Percentiles rank a stretch among this genome's conserved stretches.
Evolutionary conservation across 139 green algal species (phyloP).

Genomic region (Coccomyxa sp.): DNA sequence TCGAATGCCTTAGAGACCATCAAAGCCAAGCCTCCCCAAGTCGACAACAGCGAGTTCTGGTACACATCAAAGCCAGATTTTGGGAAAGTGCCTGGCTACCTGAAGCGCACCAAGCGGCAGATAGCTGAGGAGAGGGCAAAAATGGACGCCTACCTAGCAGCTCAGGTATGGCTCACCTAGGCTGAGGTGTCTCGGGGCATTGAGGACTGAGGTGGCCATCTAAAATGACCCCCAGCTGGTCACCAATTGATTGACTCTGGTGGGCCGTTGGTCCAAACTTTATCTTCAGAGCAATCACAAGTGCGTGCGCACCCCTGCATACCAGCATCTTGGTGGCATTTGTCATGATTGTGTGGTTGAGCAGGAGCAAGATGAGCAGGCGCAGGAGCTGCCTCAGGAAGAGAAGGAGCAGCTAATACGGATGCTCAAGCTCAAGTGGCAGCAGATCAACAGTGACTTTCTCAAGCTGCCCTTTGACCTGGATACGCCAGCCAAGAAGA

Average conservation of each 20-base stretch:
- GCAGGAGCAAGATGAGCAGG: slow-evolving; percentile 19
- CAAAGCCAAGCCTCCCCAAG: slow-evolving; percentile 18
- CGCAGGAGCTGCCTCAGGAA: slow-evolving; percentile 42
- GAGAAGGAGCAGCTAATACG: slow-evolving; percentile 65
- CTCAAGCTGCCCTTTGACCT: slow-evolving; percentile 69
- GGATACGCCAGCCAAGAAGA: slow-evolving; percentile 70
- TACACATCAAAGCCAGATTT: slow-evolving; percentile 51
- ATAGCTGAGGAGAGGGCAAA: slow-evolving; percentile 23
- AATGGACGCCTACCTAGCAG: neutral
- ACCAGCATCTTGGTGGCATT: neutral
- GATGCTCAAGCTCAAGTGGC: slow-evolving; percentile 87
- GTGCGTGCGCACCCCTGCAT: neutral
- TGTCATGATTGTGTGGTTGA: neutral
- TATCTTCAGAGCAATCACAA: neutral
- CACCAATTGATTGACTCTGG: no score
- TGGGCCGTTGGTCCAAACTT: neutral
- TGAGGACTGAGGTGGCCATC: neutral
- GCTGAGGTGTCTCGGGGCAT: no score
- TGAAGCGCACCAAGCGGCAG: slow-evolving; percentile 65
- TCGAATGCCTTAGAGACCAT: slow-evolving; percentile 66
- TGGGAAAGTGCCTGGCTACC: slow-evolving; percentile 76
- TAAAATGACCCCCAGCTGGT: neutral
- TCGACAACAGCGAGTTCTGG: slow-evolving; percentile 27
- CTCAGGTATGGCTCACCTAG: no score
- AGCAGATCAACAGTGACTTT: slow-evolving; percentile 72